Percentiles rank a stretch among this genome's conserved stretches.
Conservation (phyloP, 352 stramenopile species). For the Blastocystis sp. region DNA sequence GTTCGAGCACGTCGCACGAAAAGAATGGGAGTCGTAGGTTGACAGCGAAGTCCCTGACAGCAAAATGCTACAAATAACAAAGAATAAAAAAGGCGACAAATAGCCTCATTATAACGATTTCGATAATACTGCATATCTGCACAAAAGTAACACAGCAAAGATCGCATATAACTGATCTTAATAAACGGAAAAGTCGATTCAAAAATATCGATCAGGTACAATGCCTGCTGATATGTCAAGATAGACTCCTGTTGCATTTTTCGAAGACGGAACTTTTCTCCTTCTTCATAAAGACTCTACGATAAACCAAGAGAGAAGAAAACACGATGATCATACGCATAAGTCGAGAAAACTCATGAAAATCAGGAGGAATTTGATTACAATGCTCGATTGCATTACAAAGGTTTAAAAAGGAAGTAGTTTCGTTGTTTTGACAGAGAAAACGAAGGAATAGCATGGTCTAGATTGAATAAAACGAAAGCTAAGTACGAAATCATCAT, state of each 20-base stretch:
- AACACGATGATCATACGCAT: not conserved
- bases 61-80: not conserved
- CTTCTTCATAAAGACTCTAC: slow-evolving; percentile 12
- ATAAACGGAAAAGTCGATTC: not conserved
- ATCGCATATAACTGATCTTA: not conserved
- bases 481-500: not conserved
- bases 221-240: not conserved
- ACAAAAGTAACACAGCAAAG: slow-evolving; percentile 4
- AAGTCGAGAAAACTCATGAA: not conserved
- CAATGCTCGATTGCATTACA: not conserved
- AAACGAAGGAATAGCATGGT: slow-evolving; percentile 37
- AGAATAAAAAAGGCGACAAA: not conserved
- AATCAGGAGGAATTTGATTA: not conserved
- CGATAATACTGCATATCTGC: slow-evolving; percentile 34
- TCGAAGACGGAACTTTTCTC: not conserved
- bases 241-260: slow-evolving; percentile 15
- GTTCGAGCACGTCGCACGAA: not conserved
- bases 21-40: not conserved
- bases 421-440: slow-evolving; percentile 50
- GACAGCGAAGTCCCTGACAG: not conserved
- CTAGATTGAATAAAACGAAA: not conserved
- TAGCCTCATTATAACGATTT: not conserved
- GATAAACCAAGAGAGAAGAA: not conserved
- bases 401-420: not conserved
- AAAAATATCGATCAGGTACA: not conserved